Evolutionary conservation across 179 eudicot genomes (phyloP).

Genomic region (Silene vulgaris): DNA sequence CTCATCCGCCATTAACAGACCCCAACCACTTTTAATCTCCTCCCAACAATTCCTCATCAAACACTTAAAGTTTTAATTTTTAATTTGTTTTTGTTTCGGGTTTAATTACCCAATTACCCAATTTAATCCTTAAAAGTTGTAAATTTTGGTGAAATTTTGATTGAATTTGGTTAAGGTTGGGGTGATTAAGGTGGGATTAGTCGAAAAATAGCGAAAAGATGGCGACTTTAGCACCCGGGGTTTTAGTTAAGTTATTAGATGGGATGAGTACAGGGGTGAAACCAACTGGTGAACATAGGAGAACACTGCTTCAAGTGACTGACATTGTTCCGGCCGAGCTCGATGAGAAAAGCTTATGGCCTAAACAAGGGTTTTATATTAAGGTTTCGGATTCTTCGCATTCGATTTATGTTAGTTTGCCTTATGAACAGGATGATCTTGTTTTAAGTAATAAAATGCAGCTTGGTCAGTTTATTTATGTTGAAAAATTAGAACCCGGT

Average conservation of each 20-base stretch:
- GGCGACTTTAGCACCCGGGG: constrained; percentile 75
- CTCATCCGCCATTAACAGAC: constrained; percentile 19
- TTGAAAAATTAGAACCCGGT: constrained; percentile 69
- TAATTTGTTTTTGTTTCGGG: constrained; percentile 15
- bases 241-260: constrained; percentile 53
- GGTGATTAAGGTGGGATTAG: background rate
- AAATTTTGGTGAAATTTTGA: background rate
- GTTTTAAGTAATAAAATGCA: constrained; percentile 80
- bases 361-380: constrained; percentile 78
- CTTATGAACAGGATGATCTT: constrained; percentile 85
- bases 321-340: constrained; percentile 94
- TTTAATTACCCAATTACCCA: constrained; percentile 4
- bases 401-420: constrained; percentile 69
- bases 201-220: constrained; percentile 17
- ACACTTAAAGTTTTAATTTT: background rate
- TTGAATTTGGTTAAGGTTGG: background rate
- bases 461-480: constrained; percentile 80
- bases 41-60: background rate
- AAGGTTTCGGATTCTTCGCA: constrained; percentile 87
- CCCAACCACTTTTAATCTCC: background rate
- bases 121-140: background rate
- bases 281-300: constrained; percentile 70
- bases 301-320: constrained; percentile 70
- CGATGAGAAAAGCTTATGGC: constrained; percentile 72
- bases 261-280: constrained; percentile 66